A percentile compares a stretch with the other conserved stretches of the same genome.
phyloP scores from a whole-genome alignment of 129 eudicot species.

The Lactuca saligna region DNA sequence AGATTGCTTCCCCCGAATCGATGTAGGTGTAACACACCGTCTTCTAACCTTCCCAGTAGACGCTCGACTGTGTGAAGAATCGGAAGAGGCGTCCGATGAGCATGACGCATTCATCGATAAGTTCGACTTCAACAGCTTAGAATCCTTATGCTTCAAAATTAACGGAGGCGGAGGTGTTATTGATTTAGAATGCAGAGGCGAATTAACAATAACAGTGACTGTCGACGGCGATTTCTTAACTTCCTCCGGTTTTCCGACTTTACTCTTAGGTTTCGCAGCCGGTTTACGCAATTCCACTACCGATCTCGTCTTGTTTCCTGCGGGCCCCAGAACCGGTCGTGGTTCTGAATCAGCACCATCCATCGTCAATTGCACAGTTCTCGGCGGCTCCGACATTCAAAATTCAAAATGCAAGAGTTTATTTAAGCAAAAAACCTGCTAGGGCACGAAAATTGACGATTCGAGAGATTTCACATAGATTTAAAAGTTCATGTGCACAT shows the following conservation, averaged over 20 bases:
- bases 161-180: slow-evolving; percentile 37
- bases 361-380: slow-evolving; percentile 49
- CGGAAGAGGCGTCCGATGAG: slow-evolving; percentile 91
- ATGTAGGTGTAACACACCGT: slow-evolving; percentile 36
- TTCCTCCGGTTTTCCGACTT: slow-evolving; percentile 34
- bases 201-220: slow-evolving; percentile 21
- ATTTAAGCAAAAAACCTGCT: slow-evolving; percentile 19
- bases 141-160: slow-evolving; percentile 42
- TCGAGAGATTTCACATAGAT: slow-evolving; percentile 18
- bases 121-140: slow-evolving; percentile 35
- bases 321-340: slow-evolving; percentile 81
- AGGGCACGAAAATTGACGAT: slow-evolving; percentile 31
- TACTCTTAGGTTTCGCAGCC: slow-evolving; percentile 47
- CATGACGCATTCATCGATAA: slow-evolving; percentile 79
- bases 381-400: slow-evolving; percentile 56
- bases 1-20: slow-evolving; percentile 39
- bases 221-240: slow-evolving; percentile 45
- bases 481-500: slow-evolving; percentile 16
- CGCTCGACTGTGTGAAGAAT: slow-evolving; percentile 73
- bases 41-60: slow-evolving; percentile 66
- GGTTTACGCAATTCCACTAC: slow-evolving; percentile 54
- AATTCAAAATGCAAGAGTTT: slow-evolving; percentile 24
- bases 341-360: slow-evolving; percentile 51
- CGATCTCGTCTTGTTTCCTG: slow-evolving; percentile 75
- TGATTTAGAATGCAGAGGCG: slow-evolving; percentile 31